Conservation (phyloP, 768 basidiomycete species). For the Hydnum rufescens region DNA sequence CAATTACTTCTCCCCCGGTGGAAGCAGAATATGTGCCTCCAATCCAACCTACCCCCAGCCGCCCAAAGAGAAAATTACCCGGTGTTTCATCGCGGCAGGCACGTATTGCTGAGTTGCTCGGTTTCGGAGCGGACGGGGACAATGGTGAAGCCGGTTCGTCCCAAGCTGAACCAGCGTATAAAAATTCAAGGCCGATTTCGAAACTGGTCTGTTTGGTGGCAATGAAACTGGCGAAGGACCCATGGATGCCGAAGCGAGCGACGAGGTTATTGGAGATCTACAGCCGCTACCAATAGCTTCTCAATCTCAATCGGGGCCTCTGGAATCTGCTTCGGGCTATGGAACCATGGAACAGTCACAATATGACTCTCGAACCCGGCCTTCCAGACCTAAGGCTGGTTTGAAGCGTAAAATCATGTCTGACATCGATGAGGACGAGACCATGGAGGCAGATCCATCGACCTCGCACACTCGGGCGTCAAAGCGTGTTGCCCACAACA, state of each 20-base stretch:
- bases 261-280: not conserved
- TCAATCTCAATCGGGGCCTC: not conserved
- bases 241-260: not conserved
- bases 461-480: too few relatives aligned
- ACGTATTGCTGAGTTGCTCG: not conserved
- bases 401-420: not conserved
- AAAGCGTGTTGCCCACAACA: too few relatives aligned
- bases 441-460: not conserved
- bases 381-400: not conserved
- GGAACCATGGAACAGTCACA: not conserved
- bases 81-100: not conserved
- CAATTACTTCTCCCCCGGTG: too few relatives aligned
- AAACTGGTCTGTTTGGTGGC: not conserved
- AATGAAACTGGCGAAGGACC: too few relatives aligned
- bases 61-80: not conserved
- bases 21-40: not conserved
- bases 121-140: not conserved
- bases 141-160: not conserved
- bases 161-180: not conserved
- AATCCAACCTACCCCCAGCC: not conserved
- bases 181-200: not conserved
- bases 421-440: not conserved
- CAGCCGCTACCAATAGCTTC: not conserved
- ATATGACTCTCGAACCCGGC: not conserved
- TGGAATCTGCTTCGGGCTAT: not conserved